Base-by-base conservation (phyloP, 768 basidiomycete species). In the Gymnopilus dilepis region DNA sequence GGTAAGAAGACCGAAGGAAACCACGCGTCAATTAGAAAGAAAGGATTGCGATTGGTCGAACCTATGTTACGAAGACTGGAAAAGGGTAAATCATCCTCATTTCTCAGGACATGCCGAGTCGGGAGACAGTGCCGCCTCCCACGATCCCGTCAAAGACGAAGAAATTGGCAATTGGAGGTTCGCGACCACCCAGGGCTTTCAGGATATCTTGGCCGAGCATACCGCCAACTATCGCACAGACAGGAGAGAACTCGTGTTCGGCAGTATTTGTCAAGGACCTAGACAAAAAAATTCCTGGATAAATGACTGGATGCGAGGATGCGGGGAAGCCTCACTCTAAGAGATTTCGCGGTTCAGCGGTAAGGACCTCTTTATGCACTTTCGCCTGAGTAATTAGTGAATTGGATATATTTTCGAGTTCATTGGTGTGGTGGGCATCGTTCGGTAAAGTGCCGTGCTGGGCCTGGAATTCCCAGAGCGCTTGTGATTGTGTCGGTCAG, bases 151-250 rank as follows among this genome's bases (percentile, higher is more conserved):
- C 94, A 62, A 97, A 95, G 4, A 87, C 82, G 64, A 96, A 89
- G 63, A 97, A 89, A 74, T 99, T 99, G 54, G 92, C 91, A 64
- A 97, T 90, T 4, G 97, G 97, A 26, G 92, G 86, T 69, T 99
- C 97, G 53, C 94, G 89, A 58, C 90, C 93, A 58, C 90, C 91
- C 38, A 99, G 82, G 0, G 94, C 87, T 73, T 97, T 95, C 40
- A 99, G 80, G 54, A 98, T 90, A 72, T 99, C 97, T 73, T 99
- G 97, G 1, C 89, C 96, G 13, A 99, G 78, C 77, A 99, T 85
- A 22, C 97, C 97, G 26, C 97, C 97, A 38, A 99, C 82, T 34
- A 99, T 91, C 0, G 97, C 97, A 72, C 95, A 94, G 1, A 95
- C 89, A 0, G 97, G 95, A 0, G 95, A 90, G 77, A 98, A 94